Percentiles rank a stretch among this genome's conserved stretches.
These are phyloP conservation scores for Nothomitra cinnamomea DNA, from an alignment of 2,329 filamentous ascomycete species.

Conservation along the genomic window DNA sequence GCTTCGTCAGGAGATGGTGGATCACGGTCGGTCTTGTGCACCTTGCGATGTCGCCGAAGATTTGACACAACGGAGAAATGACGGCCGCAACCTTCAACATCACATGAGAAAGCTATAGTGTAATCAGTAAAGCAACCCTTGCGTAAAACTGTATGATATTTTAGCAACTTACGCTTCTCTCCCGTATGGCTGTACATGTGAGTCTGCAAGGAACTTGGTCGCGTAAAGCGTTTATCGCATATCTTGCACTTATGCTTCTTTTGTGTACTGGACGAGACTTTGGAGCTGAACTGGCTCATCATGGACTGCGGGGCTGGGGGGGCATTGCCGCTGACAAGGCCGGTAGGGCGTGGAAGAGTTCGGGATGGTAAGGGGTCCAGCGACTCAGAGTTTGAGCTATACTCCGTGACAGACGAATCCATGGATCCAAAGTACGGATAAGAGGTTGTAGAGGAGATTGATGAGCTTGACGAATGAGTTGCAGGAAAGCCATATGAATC, in stretches of 20 bases:
- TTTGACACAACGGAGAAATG: slow-evolving; percentile 98
- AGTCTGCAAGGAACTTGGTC: slow-evolving; percentile 84
- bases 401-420: slow-evolving; percentile 75
- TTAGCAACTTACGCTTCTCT: slow-evolving; percentile 69
- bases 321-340: slow-evolving; percentile 40
- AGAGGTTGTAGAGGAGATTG: slow-evolving; percentile 67
- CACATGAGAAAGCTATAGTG: slow-evolving; percentile 67
- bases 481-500: slow-evolving; percentile 89
- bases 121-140: slow-evolving; percentile 10
- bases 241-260: slow-evolving; percentile 99
- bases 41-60: slow-evolving; percentile 82
- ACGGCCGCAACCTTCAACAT: slow-evolving; percentile 85
- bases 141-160: slow-evolving; percentile 1
- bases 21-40: slow-evolving; percentile 60
- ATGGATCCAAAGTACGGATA: slow-evolving; percentile 80
- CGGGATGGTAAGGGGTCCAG: slow-evolving; percentile 66
- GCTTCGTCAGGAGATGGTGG: slow-evolving; percentile 31
- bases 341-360: slow-evolving; percentile 66
- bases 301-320: slow-evolving; percentile 85
- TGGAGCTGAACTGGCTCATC: slow-evolving; percentile 98
- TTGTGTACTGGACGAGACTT: slow-evolving; percentile 84
- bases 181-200: slow-evolving; percentile 98
- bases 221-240: slow-evolving; percentile 92
- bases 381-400: slow-evolving; percentile 76
- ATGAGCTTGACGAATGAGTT: slow-evolving; percentile 70